phyloP scores from a whole-genome alignment of 2,329 filamentous ascomycete species.

The Arthrobotrys iridis region DNA sequence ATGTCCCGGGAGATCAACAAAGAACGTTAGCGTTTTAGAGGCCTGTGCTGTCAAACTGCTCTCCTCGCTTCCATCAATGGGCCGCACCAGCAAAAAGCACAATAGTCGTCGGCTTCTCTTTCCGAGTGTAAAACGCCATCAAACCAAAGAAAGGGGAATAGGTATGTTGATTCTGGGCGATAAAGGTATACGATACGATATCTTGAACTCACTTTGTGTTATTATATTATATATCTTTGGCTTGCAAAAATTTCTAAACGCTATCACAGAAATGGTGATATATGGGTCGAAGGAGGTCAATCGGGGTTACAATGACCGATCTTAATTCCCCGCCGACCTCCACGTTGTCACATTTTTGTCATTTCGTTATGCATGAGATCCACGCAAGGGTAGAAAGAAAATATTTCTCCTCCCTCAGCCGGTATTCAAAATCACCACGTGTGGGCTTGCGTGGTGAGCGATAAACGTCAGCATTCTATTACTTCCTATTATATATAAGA shows the following conservation, averaged over 20 bases:
- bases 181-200: neutral
- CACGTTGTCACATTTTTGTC: slow-evolving; percentile 15
- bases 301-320: neutral
- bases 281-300: neutral
- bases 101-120: slow-evolving; percentile 45
- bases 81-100: slow-evolving; percentile 32
- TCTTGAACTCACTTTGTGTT: neutral
- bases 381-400: slow-evolving; percentile 18
- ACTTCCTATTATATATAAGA: too few relatives aligned
- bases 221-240: neutral
- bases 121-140: slow-evolving; percentile 27
- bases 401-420: slow-evolving; percentile 3
- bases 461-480: slow-evolving; percentile 23
- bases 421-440: slow-evolving; percentile 32
- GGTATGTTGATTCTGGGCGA: slow-evolving; percentile 5
- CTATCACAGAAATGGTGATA: slow-evolving; percentile 20
- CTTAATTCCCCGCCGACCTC: slow-evolving; percentile 5
- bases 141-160: slow-evolving; percentile 15
- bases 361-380: slow-evolving; percentile 24
- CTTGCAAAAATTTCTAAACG: slow-evolving; percentile 24
- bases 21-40: slow-evolving; percentile 23
- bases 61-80: slow-evolving; percentile 37
- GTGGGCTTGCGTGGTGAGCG: slow-evolving; percentile 47
- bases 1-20: slow-evolving; percentile 52
- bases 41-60: slow-evolving; percentile 36